phyloP scores from a whole-genome alignment of 2,329 filamentous ascomycete genomes.

The Lecanicillium sp. region DNA sequence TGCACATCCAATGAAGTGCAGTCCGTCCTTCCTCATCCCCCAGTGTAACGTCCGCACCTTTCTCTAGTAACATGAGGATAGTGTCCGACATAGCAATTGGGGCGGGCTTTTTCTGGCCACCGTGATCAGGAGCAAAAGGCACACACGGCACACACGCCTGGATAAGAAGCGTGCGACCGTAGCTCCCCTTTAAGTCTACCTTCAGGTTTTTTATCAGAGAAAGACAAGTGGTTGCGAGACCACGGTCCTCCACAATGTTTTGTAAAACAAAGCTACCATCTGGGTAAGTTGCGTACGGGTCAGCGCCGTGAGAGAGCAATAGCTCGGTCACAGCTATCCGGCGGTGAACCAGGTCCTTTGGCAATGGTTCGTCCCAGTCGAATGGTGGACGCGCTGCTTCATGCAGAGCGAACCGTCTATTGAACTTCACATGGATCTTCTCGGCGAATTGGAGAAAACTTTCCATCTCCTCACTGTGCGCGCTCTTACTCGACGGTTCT shows the following conservation, averaged over 20 bases:
- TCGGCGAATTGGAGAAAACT: not conserved
- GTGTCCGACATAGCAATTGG: not conserved
- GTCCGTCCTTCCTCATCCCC: not conserved
- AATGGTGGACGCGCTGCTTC: not conserved
- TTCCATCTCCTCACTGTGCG: not conserved
- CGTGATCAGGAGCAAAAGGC: not conserved
- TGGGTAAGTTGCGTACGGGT: not conserved
- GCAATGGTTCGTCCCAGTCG: not conserved
- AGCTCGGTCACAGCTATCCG: not conserved
- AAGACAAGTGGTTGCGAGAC: not conserved
- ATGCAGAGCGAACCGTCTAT: not conserved
- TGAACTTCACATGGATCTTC: too few relatives aligned
- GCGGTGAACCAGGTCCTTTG: not conserved
- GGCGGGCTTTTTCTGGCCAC: not conserved
- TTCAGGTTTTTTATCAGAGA: not conserved
- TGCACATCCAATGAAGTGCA: conserved; percentile 2
- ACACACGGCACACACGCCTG: not conserved
- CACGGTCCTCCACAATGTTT: conserved; percentile 1
- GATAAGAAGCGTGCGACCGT: conserved; percentile 1
- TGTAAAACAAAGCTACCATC: conserved; percentile 3
- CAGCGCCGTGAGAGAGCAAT: not conserved
- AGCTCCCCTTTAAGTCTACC: not conserved
- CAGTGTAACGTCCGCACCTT: not conserved
- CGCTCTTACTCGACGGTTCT: not conserved
- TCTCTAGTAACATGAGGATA: not conserved